Evolutionary conservation across 2,329 filamentous ascomycete genomes (phyloP), one percentile per base, ranked within the genome.

Genomic region (Exophiala bonariae): DNA sequence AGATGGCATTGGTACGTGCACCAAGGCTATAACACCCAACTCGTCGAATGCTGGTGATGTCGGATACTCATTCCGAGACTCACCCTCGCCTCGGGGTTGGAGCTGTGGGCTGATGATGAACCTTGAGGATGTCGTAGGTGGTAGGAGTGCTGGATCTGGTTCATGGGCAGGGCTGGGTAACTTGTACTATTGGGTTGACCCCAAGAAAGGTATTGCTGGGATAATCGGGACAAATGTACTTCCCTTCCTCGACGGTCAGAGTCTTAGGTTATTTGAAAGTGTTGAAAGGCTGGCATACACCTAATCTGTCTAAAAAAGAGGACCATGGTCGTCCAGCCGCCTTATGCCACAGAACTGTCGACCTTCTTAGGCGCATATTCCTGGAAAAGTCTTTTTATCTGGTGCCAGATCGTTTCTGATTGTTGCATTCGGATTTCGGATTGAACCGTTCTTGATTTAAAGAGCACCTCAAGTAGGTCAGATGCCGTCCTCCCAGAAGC

Each of bases 171-270:
- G 56, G 3, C 39, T 58, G 30, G 54, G 50, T 16, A 57, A 58
- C 28, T 14, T 53, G 39, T 58, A 53, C 38, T 58, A 53, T 40
- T 57, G 54, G 54, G 39, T 58, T 19, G 56, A 58, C 40, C 44
- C 47, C 2, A 33, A n/a, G n/a, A 28, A 32, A 6, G 47, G 41
- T 3, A 42, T 49, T 7, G 49, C 50, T 1, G 56, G 54, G 13
- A 49, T 57, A 34, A 43, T 55, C 1, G 32, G 28, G 16, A 41
- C 51, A 4, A 37, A 9, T 4, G 28, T 55, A 13, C 30, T 53
- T 9, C 51, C 56, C 1, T 58, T 58, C 18, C 22, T 55, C 14
- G 37, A 58, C n/a, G 30, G 32, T 5, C 34, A 35, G 4, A 38
- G 49, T 7, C 33, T 57, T 19, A 40, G 38, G 16, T 20, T 58